These are phyloP conservation scores for Kwoniella dendrophila DNA, from an alignment of 768 basidiomycete genomes.

Conservation along the genomic window DNA sequence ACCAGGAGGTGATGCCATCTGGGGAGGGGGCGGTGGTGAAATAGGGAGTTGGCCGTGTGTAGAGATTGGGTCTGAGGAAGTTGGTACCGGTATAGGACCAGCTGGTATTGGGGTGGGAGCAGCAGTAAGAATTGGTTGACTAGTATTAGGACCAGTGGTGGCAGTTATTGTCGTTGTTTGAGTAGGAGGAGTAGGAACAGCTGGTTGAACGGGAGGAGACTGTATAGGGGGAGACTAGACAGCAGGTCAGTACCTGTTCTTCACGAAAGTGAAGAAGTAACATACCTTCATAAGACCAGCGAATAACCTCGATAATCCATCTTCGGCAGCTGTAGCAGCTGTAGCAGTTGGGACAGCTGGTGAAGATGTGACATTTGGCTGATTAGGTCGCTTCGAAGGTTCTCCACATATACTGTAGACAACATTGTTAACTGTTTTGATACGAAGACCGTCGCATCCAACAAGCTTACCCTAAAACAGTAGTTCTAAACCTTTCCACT, in stretches of 20 bases:
- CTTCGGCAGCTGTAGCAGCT: constrained; percentile 12
- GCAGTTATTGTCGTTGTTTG: constrained; percentile 4
- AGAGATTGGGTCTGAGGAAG: background rate
- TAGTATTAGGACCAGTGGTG: constrained; percentile 3
- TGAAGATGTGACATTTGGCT: constrained; percentile 7
- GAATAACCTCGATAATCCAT: constrained; percentile 42
- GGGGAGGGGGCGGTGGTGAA: constrained; percentile 11
- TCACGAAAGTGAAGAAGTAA: background rate
- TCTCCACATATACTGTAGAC: constrained; percentile 42
- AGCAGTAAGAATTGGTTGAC: constrained; percentile 8
- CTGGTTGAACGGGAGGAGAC: constrained; percentile 15
- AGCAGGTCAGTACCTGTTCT: background rate
- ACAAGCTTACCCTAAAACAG: constrained; percentile 32
- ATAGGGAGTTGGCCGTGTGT: background rate
- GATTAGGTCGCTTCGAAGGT: constrained; percentile 25
- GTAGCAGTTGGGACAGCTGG: constrained; percentile 7
- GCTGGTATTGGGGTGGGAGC: background rate
- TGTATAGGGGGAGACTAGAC: constrained; percentile 16
- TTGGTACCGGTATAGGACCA: background rate
- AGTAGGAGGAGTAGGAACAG: constrained; percentile 7
- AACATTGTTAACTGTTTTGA: background rate
- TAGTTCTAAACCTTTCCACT: constrained; percentile 29
- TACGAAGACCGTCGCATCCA: background rate
- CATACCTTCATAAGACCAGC: constrained; percentile 35
- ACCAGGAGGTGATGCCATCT: constrained; percentile 33